Percentiles rank a stretch among this genome's conserved stretches.
Evolutionary conservation across 768 basidiomycete species (phyloP).

Genomic region (Phlegmacium glaucopus): DNA sequence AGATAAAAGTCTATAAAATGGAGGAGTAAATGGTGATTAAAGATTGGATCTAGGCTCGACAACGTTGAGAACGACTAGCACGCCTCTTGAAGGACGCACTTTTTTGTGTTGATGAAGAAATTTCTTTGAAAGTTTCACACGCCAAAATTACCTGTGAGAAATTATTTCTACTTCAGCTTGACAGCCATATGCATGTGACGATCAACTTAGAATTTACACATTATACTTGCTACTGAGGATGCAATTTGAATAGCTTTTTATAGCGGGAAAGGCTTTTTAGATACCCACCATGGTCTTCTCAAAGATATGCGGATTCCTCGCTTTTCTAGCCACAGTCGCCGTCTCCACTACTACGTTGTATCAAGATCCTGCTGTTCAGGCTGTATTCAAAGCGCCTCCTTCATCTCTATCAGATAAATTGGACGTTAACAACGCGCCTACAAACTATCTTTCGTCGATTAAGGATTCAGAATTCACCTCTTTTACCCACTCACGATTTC

Average conservation of each 20-base stretch:
- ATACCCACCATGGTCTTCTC: constrained; percentile 8
- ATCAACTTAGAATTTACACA: too few relatives aligned
- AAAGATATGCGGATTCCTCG: background rate
- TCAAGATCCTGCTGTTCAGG: background rate
- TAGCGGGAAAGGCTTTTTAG: background rate
- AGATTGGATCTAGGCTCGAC: constrained; percentile 7
- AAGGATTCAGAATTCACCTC: constrained; percentile 28
- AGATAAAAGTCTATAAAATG: constrained; percentile 1
- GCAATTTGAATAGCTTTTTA: background rate
- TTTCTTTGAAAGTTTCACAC: constrained; percentile 28
- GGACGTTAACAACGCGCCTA: constrained; percentile 5
- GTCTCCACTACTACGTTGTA: background rate
- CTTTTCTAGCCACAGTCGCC: background rate
- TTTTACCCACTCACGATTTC: constrained; percentile 47
- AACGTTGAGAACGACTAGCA: constrained; percentile 17
- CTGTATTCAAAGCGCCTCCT: background rate
- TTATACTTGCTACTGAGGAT: too few relatives aligned
- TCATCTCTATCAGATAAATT: background rate
- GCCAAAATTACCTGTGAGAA: constrained; percentile 22
- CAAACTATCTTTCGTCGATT: constrained; percentile 25
- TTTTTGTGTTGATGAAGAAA: constrained; percentile 27
- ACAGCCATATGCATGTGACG: too few relatives aligned
- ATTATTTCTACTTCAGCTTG: constrained; percentile 8
- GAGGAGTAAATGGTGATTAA: constrained; percentile 3
- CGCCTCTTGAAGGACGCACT: constrained; percentile 14